Conservation (phyloP, 176 grass and related monocot genomes). For the Musa beccarii region DNA sequence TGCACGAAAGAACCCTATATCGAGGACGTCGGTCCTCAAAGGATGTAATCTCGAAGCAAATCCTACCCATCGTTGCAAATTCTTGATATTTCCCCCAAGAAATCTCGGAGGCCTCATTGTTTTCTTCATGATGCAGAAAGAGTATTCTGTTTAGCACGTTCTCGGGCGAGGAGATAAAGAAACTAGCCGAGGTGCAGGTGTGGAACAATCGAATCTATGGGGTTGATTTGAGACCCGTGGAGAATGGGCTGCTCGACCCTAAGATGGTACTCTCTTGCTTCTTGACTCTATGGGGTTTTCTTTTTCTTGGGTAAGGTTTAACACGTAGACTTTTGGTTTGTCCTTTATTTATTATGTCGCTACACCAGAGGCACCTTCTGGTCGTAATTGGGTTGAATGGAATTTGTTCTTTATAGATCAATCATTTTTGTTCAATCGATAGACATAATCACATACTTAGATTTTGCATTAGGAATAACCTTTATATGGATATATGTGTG, state of each 20-base stretch:
- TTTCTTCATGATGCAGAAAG: constrained; percentile 45
- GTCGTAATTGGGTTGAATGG: too few relatives aligned
- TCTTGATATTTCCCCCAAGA: background rate
- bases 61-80: background rate
- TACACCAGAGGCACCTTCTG: too few relatives aligned
- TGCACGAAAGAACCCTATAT: constrained; percentile 92
- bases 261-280: constrained; percentile 46
- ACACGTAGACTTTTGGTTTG: background rate
- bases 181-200: constrained; percentile 55
- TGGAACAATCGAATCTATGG: constrained; percentile 64
- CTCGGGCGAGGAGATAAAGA: constrained; percentile 59
- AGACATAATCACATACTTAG: too few relatives aligned
- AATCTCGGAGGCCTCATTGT: background rate
- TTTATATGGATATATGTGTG: too few relatives aligned
- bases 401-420: too few relatives aligned
- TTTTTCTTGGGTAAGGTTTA: background rate
- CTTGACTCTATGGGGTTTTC: background rate
- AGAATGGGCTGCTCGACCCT: constrained; percentile 58
- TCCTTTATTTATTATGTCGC: background rate
- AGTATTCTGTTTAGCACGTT: constrained; percentile 68
- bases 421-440: too few relatives aligned
- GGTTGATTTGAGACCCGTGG: constrained; percentile 17
- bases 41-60: constrained; percentile 35
- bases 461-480: too few relatives aligned
- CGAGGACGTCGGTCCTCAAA: constrained; percentile 48